Percentiles rank a stretch among this genome's conserved stretches.
Evolutionary conservation across 345 rosid species (phyloP).

Genomic region (Stellera chamaejasme): DNA sequence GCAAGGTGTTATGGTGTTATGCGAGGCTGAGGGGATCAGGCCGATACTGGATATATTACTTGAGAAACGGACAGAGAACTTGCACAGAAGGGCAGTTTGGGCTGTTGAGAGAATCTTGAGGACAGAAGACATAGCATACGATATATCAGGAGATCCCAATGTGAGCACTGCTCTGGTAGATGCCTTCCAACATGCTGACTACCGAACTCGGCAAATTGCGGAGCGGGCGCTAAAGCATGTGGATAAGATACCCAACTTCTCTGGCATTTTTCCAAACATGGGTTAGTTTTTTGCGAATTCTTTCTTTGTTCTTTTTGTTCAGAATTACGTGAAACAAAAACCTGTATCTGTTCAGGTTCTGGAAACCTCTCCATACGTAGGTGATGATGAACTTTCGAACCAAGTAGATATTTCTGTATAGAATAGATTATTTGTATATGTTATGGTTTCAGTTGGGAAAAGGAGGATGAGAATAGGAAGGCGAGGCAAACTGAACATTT

Average conservation of each 20-base stretch:
- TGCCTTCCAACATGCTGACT: conserved; percentile 88
- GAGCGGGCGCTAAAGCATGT: conserved; percentile 85
- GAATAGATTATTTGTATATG: too few relatives aligned
- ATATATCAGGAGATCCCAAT: conserved; percentile 69
- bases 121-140: conserved; percentile 60
- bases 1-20: conserved; percentile 52
- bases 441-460: too few relatives aligned
- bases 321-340: conserved; percentile 7
- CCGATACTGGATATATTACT: conserved; percentile 60
- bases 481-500: too few relatives aligned
- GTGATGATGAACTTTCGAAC: conserved; percentile 8
- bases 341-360: conserved; percentile 16
- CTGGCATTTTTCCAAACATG: conserved; percentile 72
- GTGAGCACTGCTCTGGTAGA: conserved; percentile 84
- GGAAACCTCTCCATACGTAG: conserved; percentile 11
- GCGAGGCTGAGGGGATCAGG: conserved; percentile 60
- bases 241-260: conserved; percentile 87
- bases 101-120: conserved; percentile 81
- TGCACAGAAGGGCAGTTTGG: conserved; percentile 78
- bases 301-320: background rate
- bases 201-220: conserved; percentile 73
- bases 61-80: conserved; percentile 64
- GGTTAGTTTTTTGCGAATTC: conserved; percentile 19
- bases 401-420: conserved; percentile 30
- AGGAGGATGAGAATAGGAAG: too few relatives aligned